Evolutionary conservation across 108 stramenopile species (phyloP).

Genomic region (Nitzschia palea): DNA sequence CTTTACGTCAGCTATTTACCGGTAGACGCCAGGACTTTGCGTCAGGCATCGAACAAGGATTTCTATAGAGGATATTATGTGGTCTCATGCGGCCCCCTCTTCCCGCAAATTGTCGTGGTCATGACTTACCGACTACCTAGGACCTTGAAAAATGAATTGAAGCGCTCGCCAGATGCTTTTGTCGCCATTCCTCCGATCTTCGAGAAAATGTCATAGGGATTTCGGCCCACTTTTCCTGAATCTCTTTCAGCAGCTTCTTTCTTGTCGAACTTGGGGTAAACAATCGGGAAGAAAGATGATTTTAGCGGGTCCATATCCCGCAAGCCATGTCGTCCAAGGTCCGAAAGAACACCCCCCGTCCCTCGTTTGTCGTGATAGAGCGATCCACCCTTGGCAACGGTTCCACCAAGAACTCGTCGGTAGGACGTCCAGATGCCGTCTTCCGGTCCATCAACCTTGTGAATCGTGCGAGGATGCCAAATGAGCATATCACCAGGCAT

Average conservation of each 20-base stretch:
- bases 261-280: conserved; percentile 73
- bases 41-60: too few species aligned
- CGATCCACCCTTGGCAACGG: conserved; percentile 73
- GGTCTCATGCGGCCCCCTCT: too few species aligned
- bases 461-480: conserved; percentile 92
- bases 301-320: conserved; percentile 64
- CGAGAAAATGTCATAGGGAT: conserved; percentile 69
- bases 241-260: conserved; percentile 66
- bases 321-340: conserved; percentile 83
- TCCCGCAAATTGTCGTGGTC: too few species aligned
- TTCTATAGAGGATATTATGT: too few species aligned
- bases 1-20: not conserved
- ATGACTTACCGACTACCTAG: conserved; percentile 62
- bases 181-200: conserved; percentile 86
- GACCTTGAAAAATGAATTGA: conserved; percentile 85
- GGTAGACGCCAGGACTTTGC: too few species aligned
- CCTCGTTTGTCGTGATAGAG: conserved; percentile 84
- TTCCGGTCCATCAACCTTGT: conserved; percentile 90
- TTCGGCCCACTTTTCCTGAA: conserved; percentile 74
- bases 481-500: conserved; percentile 92
- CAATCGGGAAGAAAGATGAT: conserved; percentile 82
- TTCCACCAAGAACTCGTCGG: conserved; percentile 87
- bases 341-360: conserved; percentile 83
- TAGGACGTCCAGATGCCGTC: conserved; percentile 90
- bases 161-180: conserved; percentile 79